phyloP scores from a whole-genome alignment of 305 asterid genomes.

The Fraxinus dipetala region DNA sequence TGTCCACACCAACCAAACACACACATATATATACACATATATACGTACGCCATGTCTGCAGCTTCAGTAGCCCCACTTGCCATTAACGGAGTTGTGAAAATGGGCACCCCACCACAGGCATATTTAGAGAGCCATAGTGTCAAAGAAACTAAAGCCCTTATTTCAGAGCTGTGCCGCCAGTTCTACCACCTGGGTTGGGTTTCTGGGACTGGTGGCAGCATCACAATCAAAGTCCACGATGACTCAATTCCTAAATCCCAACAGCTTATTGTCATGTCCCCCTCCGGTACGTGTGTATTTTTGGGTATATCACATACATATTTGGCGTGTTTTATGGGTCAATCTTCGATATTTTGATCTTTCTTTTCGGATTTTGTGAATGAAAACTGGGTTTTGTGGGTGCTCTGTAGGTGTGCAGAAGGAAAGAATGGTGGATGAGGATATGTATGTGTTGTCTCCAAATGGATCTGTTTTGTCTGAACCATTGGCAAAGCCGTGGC shows the following conservation, averaged over 20 bases:
- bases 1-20: neutral
- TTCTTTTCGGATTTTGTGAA: slow-evolving; percentile 15
- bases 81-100: neutral
- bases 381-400: slow-evolving; percentile 18
- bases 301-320: neutral
- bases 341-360: neutral
- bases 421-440: slow-evolving; percentile 79
- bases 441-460: slow-evolving; percentile 66
- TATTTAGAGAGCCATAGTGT: neutral
- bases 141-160: slow-evolving; percentile 58
- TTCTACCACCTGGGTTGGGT: slow-evolving; percentile 93
- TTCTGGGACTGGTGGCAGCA: slow-evolving; percentile 99
- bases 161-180: slow-evolving; percentile 87
- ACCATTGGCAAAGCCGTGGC: slow-evolving; percentile 65
- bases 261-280: slow-evolving; percentile 86
- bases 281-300: slow-evolving; percentile 30
- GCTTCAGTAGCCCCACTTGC: slow-evolving; percentile 30
- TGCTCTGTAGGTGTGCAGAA: slow-evolving; percentile 64
- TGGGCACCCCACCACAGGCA: neutral
- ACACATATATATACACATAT: neutral
- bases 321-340: neutral
- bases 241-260: slow-evolving; percentile 72
- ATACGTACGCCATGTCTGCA: slow-evolving; percentile 43
- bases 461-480: slow-evolving; percentile 54
- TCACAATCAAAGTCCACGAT: slow-evolving; percentile 83